These are phyloP conservation scores for Limnanthes douglasii DNA, from an alignment of 345 rosid genomes.

Conservation along the genomic window DNA sequence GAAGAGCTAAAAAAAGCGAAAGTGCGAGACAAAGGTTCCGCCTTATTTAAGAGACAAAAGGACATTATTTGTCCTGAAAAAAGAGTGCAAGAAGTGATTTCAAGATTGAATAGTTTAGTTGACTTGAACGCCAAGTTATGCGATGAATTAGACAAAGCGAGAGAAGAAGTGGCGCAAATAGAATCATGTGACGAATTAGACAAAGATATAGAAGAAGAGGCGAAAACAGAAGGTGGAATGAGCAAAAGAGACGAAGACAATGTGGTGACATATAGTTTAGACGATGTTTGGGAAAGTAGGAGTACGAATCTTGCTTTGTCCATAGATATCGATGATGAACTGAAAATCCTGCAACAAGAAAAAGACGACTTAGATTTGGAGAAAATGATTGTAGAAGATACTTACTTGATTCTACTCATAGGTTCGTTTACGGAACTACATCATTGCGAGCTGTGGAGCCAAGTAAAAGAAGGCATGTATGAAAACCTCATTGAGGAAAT, in stretches of 20 bases:
- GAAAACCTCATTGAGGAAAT: conserved; percentile 10
- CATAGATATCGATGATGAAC: conserved; percentile 7
- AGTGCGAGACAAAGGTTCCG: no score
- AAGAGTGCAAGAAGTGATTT: conserved; percentile 24
- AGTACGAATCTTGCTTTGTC: no score
- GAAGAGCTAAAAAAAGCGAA: no score
- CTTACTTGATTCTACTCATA: conserved; percentile 18
- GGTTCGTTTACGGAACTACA: conserved; percentile 9
- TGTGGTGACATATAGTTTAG: conserved; percentile 10
- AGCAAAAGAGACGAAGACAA: conserved; percentile 1
- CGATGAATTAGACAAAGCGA: conserved; percentile 6
- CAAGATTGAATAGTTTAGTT: conserved; percentile 23
- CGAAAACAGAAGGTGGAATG: not conserved
- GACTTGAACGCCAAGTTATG: conserved; percentile 14
- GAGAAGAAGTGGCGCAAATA: not conserved
- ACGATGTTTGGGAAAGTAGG: conserved; percentile 29
- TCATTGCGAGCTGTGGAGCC: conserved; percentile 7
- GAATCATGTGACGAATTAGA: conserved; percentile 4
- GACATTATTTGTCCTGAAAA: conserved; percentile 13
- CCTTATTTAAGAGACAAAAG: conserved; percentile 13
- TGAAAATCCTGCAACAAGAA: conserved; percentile 11
- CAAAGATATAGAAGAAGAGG: conserved; percentile 1
- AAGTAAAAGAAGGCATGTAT: conserved; percentile 13
- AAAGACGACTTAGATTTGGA: conserved; percentile 24
- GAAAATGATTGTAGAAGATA: conserved; percentile 20